These are phyloP conservation scores for Myxozyma neotropica DNA, from an alignment of 805 yeast genomes.

Conservation along the genomic window DNA sequence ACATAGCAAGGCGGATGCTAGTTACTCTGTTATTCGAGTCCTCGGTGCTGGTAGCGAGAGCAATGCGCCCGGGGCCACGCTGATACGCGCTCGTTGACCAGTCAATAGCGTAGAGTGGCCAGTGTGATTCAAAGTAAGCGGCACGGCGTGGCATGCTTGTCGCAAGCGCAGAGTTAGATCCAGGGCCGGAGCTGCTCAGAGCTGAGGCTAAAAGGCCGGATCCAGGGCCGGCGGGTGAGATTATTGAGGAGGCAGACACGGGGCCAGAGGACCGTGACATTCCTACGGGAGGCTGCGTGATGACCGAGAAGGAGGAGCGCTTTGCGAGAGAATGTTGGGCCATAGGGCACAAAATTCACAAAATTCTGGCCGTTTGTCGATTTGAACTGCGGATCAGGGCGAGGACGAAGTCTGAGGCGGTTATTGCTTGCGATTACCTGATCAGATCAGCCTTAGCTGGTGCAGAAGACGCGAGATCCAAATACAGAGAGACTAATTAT, in stretches of 20 bases:
- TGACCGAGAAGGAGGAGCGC: constrained; percentile 25
- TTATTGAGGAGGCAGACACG: constrained; percentile 9
- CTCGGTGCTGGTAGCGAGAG: constrained; percentile 78
- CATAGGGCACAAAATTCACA: background rate
- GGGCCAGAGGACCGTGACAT: constrained; percentile 9
- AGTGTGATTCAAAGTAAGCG: constrained; percentile 52
- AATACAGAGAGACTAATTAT: no score
- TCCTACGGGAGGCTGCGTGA: constrained; percentile 15
- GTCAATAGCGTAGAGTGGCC: constrained; percentile 56
- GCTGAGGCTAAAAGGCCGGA: constrained; percentile 10
- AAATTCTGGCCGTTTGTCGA: no score
- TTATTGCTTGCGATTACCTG: no score
- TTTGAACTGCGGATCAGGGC: background rate
- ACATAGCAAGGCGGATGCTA: background rate
- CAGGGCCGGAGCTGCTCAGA: background rate
- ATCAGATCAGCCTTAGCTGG: no score
- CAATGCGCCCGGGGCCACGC: constrained; percentile 53
- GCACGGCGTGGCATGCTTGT: constrained; percentile 16
- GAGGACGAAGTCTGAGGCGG: no score
- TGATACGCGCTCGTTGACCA: constrained; percentile 50
- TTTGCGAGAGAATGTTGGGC: constrained; percentile 25
- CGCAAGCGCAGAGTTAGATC: background rate
- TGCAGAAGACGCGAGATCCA: no score
- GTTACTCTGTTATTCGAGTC: constrained; percentile 65
- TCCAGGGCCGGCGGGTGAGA: background rate